Evolutionary conservation across 1,284 basidiomycete genomes (phyloP).

Genomic region (Leccinum fallax): DNA sequence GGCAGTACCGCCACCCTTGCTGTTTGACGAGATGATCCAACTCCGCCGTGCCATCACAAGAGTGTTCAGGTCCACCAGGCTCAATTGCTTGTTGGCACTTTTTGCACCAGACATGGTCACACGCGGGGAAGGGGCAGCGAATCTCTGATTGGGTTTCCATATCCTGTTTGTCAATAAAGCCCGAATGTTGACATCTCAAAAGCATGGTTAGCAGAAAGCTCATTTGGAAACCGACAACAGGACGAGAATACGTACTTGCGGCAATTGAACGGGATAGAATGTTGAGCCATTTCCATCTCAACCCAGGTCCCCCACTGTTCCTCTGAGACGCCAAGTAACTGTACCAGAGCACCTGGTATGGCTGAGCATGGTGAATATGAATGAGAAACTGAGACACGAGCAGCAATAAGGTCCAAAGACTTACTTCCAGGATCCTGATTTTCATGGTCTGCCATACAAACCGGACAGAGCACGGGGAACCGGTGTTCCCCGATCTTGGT

Average conservation of each 20-base stretch:
- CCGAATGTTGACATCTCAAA: conserved; percentile 46
- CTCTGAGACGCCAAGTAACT: conserved; percentile 51
- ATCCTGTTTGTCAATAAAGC: conserved; percentile 53
- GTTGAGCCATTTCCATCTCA: conserved; percentile 49
- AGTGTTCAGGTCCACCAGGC: conserved; percentile 44
- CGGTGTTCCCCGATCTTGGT: conserved; percentile 52
- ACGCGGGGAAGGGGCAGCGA: conserved; percentile 47
- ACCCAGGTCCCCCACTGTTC: conserved; percentile 50
- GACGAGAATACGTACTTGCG: conserved; percentile 24
- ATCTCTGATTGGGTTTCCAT: conserved; percentile 44
- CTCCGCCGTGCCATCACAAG: conserved; percentile 58
- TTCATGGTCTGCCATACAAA: conserved; percentile 43
- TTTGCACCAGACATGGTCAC: conserved; percentile 56
- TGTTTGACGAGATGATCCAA: conserved; percentile 53
- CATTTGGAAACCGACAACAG: neutral
- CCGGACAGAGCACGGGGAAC: conserved; percentile 63
- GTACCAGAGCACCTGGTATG: conserved; percentile 42
- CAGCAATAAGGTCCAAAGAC: conserved; percentile 13
- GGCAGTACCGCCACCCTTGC: conserved; percentile 60
- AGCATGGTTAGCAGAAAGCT: neutral
- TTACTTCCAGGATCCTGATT: conserved; percentile 44
- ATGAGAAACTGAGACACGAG: neutral
- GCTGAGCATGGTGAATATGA: conserved; percentile 32
- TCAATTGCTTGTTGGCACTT: conserved; percentile 49
- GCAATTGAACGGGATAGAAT: conserved; percentile 49